Base-by-base conservation (phyloP, 352 stramenopile genomes). In the Phytophthora tubulina region DNA sequence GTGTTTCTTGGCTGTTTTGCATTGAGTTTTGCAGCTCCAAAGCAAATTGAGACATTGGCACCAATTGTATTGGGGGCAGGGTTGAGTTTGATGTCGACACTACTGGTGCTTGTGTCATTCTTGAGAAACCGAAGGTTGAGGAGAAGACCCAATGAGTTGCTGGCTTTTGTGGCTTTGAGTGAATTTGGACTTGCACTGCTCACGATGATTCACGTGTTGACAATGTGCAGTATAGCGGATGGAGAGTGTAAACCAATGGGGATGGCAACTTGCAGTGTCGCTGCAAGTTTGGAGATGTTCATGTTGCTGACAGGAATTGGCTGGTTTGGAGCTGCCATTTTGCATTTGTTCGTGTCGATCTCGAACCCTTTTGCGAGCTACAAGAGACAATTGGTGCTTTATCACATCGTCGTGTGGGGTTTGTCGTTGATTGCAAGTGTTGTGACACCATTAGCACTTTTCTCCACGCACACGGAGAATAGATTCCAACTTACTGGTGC, bases 301-400 rank as follows among this genome's bases (percentile, higher is more conserved):
- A 62, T 92, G 56, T 64, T 92, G 32, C 49, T 89, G 7, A 78
- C 84, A 1, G 85, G 82, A 15, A 79, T 92, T 31, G 82, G 82
- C 3, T 93, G 86, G 86, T 93, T 90, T 50, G 84, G 81, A 17
- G 83, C 82, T 14, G 84, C 84, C 6, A 91, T 93, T 73, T 58
- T 91, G 14, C 82, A 93, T 59, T 58, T 93, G 4, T 93, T 90
- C 46, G 86, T 92, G 17, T 91, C 86, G 4, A 69, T 93, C 1
- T 90, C 86, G 32, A 93, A 93, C 54, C 86, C 86, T 27, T 93
- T 93, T 54, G 82, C 84, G 4, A 90, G 84, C 71, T 91, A 92
- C 78, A 89, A 89, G 52, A 63, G 69, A 10, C 84, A 92, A 53
- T 51, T 92, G 15, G 71, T 82, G 45, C 58, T 81, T 9, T 93